These are phyloP conservation scores for Debaryomycetaceae sp. DNA, from an alignment of 1,139 yeast species.

Conservation along the genomic window DNA sequence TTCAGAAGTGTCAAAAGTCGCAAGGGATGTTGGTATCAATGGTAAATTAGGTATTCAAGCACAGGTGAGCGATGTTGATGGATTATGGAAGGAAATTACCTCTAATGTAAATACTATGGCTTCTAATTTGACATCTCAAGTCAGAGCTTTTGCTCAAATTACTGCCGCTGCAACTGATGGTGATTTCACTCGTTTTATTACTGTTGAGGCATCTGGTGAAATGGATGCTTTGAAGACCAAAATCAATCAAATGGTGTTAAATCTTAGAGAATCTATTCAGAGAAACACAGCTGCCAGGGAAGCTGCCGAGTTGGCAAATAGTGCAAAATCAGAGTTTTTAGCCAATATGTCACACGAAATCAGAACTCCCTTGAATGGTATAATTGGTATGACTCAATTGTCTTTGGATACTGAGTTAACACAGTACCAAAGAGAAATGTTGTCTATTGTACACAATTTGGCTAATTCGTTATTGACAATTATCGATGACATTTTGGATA, in stretches of 20 bases:
- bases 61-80: conserved; percentile 86
- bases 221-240: conserved; percentile 91
- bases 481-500: conserved; percentile 85
- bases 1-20: conserved; percentile 83
- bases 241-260: conserved; percentile 88
- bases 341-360: conserved; percentile 93
- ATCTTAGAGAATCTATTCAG: conserved; percentile 82
- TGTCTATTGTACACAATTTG: conserved; percentile 79
- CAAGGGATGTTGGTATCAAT: conserved; percentile 89
- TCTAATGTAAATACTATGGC: conserved; percentile 96
- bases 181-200: conserved; percentile 83
- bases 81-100: conserved; percentile 88
- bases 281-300: conserved; percentile 91
- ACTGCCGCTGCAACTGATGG: conserved; percentile 95
- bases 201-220: conserved; percentile 90
- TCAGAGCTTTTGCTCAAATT: conserved; percentile 88
- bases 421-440: conserved; percentile 87
- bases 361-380: conserved; percentile 90
- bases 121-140: conserved; percentile 84
- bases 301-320: conserved; percentile 87
- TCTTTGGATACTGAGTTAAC: conserved; percentile 83
- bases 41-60: conserved; percentile 92
- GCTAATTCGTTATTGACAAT: conserved; percentile 82
- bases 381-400: conserved; percentile 87
- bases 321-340: conserved; percentile 87